Conservation (phyloP, 2,329 filamentous ascomycete species). For the Pestalotiopsis sp. region DNA sequence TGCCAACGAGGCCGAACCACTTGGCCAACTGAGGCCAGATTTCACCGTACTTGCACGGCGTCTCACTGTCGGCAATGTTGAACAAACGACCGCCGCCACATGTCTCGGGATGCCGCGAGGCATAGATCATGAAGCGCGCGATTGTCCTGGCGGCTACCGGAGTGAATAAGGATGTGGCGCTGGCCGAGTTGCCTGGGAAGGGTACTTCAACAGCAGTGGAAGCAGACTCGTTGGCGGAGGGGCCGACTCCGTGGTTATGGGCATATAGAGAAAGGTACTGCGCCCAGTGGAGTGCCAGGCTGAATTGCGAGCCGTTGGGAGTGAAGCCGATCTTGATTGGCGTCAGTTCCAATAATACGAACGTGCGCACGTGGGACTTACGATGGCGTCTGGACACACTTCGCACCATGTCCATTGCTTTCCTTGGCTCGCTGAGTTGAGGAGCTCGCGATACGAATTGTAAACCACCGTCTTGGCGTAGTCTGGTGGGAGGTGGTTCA, state of each 20-base stretch:
- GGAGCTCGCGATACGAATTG: conserved; percentile 33
- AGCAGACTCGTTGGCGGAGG: neutral
- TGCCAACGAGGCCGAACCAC: neutral
- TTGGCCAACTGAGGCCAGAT: neutral
- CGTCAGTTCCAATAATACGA: neutral
- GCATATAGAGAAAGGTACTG: conserved; percentile 41
- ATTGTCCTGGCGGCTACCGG: conserved; percentile 34
- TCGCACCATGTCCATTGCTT: conserved; percentile 40
- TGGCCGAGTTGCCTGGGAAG: conserved; percentile 33
- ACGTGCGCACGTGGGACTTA: conserved; percentile 19
- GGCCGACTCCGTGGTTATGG: conserved; percentile 25
- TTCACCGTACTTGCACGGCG: neutral
- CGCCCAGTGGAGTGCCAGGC: conserved; percentile 41
- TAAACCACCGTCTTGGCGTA: conserved; percentile 40
- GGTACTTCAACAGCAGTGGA: conserved; percentile 21
- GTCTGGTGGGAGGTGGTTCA: conserved; percentile 32
- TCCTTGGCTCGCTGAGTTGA: conserved; percentile 31
- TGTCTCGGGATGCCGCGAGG: conserved; percentile 27
- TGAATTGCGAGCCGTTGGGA: conserved; percentile 39
- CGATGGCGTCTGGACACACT: conserved; percentile 39
- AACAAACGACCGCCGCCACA: conserved; percentile 34
- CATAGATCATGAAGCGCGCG: conserved; percentile 33
- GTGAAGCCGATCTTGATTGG: conserved; percentile 34
- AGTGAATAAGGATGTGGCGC: conserved; percentile 28
- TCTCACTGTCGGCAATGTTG: conserved; percentile 33